phyloP scores from a whole-genome alignment of 2,329 filamentous ascomycete genomes.

The Alternaria sp. region DNA sequence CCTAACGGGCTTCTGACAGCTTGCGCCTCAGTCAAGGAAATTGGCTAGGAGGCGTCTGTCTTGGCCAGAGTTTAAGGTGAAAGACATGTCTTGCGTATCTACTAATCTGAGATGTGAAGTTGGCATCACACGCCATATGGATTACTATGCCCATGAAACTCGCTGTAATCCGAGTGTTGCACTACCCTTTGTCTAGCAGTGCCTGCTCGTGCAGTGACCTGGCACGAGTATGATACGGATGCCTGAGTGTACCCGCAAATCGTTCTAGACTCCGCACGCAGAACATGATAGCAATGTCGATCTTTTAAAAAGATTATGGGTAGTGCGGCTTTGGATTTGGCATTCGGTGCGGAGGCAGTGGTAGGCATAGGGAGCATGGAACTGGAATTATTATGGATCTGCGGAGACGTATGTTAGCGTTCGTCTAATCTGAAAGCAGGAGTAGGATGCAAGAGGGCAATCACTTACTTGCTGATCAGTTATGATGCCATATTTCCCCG shows the following conservation, averaged over 20 bases:
- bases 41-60: neutral
- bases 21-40: neutral
- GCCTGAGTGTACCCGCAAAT: slow-evolving; percentile 35
- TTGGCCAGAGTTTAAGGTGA: no score
- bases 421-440: neutral
- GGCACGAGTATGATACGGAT: neutral
- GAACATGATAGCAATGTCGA: slow-evolving; percentile 43
- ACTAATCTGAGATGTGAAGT: no score
- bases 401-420: neutral
- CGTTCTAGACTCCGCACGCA: slow-evolving; percentile 34
- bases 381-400: slow-evolving; percentile 23
- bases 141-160: no score
- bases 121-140: neutral
- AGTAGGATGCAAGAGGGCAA: no score
- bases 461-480: slow-evolving; percentile 42
- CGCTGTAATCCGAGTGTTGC: no score
- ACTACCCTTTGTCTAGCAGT: neutral
- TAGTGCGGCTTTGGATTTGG: slow-evolving; percentile 6
- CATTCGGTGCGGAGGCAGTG: slow-evolving; percentile 27
- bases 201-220: neutral
- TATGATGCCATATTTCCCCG: slow-evolving; percentile 41
- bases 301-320: slow-evolving; percentile 25
- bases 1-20: neutral
- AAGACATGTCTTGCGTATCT: no score
- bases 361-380: slow-evolving; percentile 18